Evolutionary conservation across 495 filamentous ascomycete species (phyloP).

Genomic region (Aspergillus indologenus): DNA sequence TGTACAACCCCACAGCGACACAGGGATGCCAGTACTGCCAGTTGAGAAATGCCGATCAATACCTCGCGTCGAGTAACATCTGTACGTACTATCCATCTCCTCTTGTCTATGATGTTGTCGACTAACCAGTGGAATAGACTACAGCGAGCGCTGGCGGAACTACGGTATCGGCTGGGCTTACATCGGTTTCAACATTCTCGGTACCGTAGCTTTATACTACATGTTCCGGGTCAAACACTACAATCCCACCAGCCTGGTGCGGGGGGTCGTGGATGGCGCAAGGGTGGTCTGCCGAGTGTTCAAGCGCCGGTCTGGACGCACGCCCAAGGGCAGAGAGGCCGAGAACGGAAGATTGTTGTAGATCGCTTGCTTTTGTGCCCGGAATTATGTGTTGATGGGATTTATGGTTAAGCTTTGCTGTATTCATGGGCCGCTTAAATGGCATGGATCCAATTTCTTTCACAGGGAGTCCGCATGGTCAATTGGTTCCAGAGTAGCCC

Average conservation of each 20-base stretch:
- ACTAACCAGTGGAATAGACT: conserved; percentile 24
- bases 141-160: conserved; percentile 50
- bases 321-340: conserved; percentile 61
- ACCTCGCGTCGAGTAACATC: conserved; percentile 44
- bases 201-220: conserved; percentile 52
- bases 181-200: conserved; percentile 49
- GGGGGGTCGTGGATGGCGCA: conserved; percentile 27
- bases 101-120: background rate
- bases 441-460: too few species aligned
- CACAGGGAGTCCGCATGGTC: too few species aligned
- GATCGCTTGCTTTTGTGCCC: background rate
- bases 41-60: conserved; percentile 46
- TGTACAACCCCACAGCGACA: conserved; percentile 45
- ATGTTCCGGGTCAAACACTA: conserved; percentile 51
- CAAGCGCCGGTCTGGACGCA: conserved; percentile 46
- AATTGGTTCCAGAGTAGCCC: too few species aligned
- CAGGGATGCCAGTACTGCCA: conserved; percentile 46
- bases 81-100: conserved; percentile 25
- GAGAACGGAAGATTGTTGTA: conserved; percentile 33
- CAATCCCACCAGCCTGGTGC: conserved; percentile 37
- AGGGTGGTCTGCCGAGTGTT: conserved; percentile 38
- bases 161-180: conserved; percentile 55
- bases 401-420: too few species aligned
- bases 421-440: too few species aligned
- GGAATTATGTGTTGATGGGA: too few species aligned